A percentile compares a stretch with the other conserved stretches of the same genome.
Conservation (phyloP, 495 filamentous ascomycete genomes). For the Penicillium verhagenii region DNA sequence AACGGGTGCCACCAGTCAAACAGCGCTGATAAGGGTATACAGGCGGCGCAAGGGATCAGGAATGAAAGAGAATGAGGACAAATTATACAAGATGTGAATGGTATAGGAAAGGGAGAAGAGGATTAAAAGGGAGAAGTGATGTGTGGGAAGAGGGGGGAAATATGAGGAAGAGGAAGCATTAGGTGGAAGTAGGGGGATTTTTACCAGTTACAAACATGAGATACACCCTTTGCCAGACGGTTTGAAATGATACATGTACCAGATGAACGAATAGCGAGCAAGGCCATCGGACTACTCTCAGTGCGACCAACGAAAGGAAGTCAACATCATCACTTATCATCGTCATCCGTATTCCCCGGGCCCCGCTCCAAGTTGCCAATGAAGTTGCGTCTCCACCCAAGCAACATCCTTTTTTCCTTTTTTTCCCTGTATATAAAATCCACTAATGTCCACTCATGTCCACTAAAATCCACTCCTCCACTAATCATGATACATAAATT, state of each 20-base stretch:
- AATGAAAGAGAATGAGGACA: conserved; percentile 2
- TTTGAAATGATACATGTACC: too few relatives aligned
- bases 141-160: not conserved
- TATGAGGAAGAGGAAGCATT: not conserved
- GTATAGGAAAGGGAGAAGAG: not conserved
- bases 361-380: not conserved
- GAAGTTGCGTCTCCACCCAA: too few relatives aligned
- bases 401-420: too few relatives aligned
- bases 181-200: too few relatives aligned
- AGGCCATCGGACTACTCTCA: too few relatives aligned
- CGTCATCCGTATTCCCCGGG: conserved; percentile 3
- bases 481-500: too few relatives aligned
- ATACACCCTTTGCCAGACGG: too few relatives aligned
- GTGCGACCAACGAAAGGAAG: not conserved
- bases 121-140: not conserved
- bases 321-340: conserved; percentile 1
- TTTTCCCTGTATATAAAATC: too few relatives aligned
- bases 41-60: conserved; percentile 13
- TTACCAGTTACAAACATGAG: too few relatives aligned
- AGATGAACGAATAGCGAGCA: too few relatives aligned
- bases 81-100: not conserved
- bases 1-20: conserved; percentile 8
- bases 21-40: conserved; percentile 13
- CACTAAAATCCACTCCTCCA: too few relatives aligned
- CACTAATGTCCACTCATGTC: too few relatives aligned